Evolutionary conservation across 208 protist species (phyloP), one percentile per base, ranked within the genome.

Genomic region (Wallacemonas sp.): DNA sequence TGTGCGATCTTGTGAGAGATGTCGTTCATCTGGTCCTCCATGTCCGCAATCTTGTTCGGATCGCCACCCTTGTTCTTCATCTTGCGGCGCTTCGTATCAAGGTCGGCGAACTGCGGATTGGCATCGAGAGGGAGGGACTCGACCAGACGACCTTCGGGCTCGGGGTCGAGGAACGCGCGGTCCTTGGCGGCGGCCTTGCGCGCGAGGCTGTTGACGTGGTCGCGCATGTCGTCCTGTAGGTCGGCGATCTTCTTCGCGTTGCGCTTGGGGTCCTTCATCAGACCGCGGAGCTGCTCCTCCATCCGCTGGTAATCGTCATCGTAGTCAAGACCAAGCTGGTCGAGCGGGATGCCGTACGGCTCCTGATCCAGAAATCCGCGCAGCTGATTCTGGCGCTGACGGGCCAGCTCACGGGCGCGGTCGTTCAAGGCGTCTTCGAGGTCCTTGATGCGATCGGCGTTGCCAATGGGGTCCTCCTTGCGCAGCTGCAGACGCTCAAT

Each of bases 21-120:
- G 64, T 87, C 81, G 62, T 88, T 86, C 80, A 93, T 81, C 39
- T 70, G 65, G 30, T 90, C 73, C 76, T 92, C 83, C 71, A 87
- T 73, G 34, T 76, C 74, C 24, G 64, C 43, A 9, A 90, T 60
- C 57, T 76, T 74, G 47, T 82, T 61, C 11, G 54, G 38, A 39
- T 83, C 67, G 32, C 65, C 74, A 9, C 62, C 63, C 41, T 48
- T 49, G 60, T 70, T 66, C 33, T 81, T 74, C n/a, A 83, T 21
- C 19, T 74, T 71, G 29, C 87, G 76, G 24, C 81, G 81, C 65
- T 87, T 75, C 61, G 74, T 78, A 61, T 91, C 85, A 14, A 90
- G 61, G 12, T 78, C 78, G 30, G 72, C 68, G 61, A 94, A 88
- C 47, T 85, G 67, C 19, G 70, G 63, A 56, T 88, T 80, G 24